phyloP scores from a whole-genome alignment of 805 yeast species.

The Candida boidinii region DNA sequence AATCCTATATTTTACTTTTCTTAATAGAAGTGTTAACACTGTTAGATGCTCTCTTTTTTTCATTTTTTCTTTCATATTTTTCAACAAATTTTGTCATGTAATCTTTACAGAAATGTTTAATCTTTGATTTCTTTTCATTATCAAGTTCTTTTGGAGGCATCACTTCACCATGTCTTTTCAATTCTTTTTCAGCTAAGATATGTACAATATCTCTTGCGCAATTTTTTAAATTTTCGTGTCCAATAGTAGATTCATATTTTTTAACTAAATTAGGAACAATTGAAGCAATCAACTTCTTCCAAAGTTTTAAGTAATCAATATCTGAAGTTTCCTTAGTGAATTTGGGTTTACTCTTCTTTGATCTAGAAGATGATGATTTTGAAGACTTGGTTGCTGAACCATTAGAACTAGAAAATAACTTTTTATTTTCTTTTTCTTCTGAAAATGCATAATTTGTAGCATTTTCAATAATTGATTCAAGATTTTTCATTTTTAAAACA shows the following conservation, averaged over 20 bases:
- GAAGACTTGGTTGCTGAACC: slow-evolving; percentile 16
- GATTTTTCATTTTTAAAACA: slow-evolving; percentile 14
- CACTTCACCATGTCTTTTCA: slow-evolving; percentile 32
- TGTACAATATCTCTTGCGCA: slow-evolving; percentile 76
- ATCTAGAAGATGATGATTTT: slow-evolving; percentile 6
- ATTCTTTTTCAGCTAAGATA: slow-evolving; percentile 60
- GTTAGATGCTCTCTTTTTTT: not conserved
- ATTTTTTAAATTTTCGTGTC: slow-evolving; percentile 63
- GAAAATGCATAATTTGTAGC: no score
- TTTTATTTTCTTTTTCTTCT: slow-evolving; percentile 1
- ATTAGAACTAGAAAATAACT: no score
- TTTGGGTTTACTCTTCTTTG: slow-evolving; percentile 3
- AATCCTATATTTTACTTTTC: no score
- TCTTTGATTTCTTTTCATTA: slow-evolving; percentile 58
- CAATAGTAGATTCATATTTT: slow-evolving; percentile 56
- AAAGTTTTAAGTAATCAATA: no score
- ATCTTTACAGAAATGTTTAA: slow-evolving; percentile 50
- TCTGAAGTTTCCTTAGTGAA: no score
- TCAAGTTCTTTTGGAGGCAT: slow-evolving; percentile 49
- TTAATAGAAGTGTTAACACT: no score
- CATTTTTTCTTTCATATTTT: no score
- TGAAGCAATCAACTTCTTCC: slow-evolving; percentile 53
- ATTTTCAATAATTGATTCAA: slow-evolving; percentile 21
- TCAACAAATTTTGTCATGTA: slow-evolving; percentile 75
- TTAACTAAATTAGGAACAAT: slow-evolving; percentile 74